Conservation (phyloP, 2,329 filamentous ascomycete species). For the Cladophialophora carrionii region DNA sequence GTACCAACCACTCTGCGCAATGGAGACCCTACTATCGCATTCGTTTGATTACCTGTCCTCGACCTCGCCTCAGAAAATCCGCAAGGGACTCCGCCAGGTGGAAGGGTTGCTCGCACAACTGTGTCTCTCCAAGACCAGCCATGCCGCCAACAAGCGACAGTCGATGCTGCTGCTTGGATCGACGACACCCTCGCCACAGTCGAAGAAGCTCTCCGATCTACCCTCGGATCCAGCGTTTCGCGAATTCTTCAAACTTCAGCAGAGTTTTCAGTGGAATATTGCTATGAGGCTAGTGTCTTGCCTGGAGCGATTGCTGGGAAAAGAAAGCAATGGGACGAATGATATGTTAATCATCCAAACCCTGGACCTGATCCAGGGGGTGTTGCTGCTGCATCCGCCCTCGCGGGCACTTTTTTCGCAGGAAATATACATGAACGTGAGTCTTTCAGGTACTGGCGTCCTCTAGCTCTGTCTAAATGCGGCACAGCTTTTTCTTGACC, state of each 20-base stretch:
- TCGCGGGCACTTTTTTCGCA: constrained; percentile 84
- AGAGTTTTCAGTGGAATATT: constrained; percentile 98
- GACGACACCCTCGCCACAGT: constrained; percentile 46
- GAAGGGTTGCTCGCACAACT: constrained; percentile 93
- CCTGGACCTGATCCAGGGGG: constrained; percentile 85
- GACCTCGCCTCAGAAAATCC: constrained; percentile 84
- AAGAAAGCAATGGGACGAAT: constrained; percentile 77
- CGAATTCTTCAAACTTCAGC: constrained; percentile 95
- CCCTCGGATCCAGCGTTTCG: constrained; percentile 84
- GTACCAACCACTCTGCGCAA: constrained; percentile 47
- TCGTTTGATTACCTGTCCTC: constrained; percentile 97
- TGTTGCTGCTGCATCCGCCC: constrained; percentile 84
- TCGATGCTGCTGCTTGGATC: constrained; percentile 48
- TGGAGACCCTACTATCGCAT: constrained; percentile 90
- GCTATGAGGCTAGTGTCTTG: constrained; percentile 82
- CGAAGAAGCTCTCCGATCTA: constrained; percentile 70
- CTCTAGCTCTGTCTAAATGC: not conserved
- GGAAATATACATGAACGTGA: constrained; percentile 90
- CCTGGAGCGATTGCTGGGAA: constrained; percentile 82
- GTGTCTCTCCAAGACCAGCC: constrained; percentile 67
- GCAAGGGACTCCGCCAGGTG: constrained; percentile 90
- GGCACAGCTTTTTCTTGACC: constrained; percentile 77
- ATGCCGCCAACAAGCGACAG: constrained; percentile 47
- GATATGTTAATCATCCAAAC: constrained; percentile 86
- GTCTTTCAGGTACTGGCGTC: constrained; percentile 1